phyloP scores from a whole-genome alignment of 345 rosid genomes.

The Rubroshorea leprosula region DNA sequence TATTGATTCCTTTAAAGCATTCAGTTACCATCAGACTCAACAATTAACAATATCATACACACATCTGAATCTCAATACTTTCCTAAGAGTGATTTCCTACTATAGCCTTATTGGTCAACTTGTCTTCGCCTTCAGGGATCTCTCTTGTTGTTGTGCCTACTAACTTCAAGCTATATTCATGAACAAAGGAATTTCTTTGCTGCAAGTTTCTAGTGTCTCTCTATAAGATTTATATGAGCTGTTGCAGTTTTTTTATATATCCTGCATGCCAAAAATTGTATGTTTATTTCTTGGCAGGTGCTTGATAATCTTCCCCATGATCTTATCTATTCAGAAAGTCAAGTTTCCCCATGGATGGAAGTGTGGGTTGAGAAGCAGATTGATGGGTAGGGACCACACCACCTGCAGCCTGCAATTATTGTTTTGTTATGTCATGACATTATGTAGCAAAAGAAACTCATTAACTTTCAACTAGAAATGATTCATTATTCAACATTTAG shows the following conservation, averaged over 20 bases:
- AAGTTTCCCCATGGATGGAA: conserved; percentile 87
- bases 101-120: neutral
- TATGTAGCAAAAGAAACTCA: neutral
- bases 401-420: conserved; percentile 3
- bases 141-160: neutral
- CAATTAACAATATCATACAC: too few species aligned
- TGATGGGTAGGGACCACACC: conserved; percentile 40
- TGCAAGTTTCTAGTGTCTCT: conserved; percentile 2
- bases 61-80: neutral
- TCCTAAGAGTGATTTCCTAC: neutral
- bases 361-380: conserved; percentile 79
- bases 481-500: conserved; percentile 4
- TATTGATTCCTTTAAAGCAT: neutral
- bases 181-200: conserved; percentile 5
- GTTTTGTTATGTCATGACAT: neutral
- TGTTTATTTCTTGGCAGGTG: conserved; percentile 47
- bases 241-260: conserved; percentile 1
- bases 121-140: too few species aligned
- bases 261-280: neutral
- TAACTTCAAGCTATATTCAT: conserved; percentile 4
- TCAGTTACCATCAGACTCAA: neutral
- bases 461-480: neutral
- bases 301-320: conserved; percentile 99
- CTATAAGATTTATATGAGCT: conserved; percentile 1
- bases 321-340: conserved; percentile 75